Percentiles rank a stretch among this genome's conserved stretches.
phyloP scores from a whole-genome alignment of 2,329 filamentous ascomycete genomes.

The Zarea fungicola region DNA sequence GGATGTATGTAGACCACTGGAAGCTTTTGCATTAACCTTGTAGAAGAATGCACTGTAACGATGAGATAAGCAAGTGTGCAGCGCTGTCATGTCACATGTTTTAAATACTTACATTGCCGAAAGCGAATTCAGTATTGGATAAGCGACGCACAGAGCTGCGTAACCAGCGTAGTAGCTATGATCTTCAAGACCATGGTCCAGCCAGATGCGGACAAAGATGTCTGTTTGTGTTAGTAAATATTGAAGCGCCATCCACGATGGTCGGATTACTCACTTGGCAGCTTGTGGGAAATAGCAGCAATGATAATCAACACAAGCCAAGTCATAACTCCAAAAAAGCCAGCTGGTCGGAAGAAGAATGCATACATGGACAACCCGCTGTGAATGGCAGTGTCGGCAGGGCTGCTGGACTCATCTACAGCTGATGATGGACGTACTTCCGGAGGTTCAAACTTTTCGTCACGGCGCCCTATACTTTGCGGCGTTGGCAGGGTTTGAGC shows the following conservation, averaged over 20 bases:
- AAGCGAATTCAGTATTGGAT: neutral
- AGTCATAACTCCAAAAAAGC: neutral
- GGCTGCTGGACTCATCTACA: neutral
- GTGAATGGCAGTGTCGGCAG: neutral
- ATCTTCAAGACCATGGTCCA: neutral
- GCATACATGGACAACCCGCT: neutral
- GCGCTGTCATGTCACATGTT: neutral
- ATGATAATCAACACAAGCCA: neutral
- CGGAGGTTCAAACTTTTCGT: neutral
- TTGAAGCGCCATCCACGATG: too few species aligned
- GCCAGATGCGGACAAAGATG: conserved; percentile 6
- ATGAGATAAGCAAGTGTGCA: neutral
- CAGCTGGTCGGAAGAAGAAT: neutral
- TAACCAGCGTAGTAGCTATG: neutral
- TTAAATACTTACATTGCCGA: conserved; percentile 1
- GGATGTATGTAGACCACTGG: neutral
- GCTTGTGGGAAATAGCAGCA: neutral
- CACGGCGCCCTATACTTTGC: neutral
- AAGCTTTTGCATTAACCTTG: neutral
- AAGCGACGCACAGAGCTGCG: neutral
- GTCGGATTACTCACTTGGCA: neutral
- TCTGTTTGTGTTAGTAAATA: neutral
- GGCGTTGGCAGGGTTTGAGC: neutral
- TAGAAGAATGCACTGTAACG: conserved; percentile 1
- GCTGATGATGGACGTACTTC: neutral